Conservation (phyloP, 1,139 yeast species). For the Candida glucosophila region DNA sequence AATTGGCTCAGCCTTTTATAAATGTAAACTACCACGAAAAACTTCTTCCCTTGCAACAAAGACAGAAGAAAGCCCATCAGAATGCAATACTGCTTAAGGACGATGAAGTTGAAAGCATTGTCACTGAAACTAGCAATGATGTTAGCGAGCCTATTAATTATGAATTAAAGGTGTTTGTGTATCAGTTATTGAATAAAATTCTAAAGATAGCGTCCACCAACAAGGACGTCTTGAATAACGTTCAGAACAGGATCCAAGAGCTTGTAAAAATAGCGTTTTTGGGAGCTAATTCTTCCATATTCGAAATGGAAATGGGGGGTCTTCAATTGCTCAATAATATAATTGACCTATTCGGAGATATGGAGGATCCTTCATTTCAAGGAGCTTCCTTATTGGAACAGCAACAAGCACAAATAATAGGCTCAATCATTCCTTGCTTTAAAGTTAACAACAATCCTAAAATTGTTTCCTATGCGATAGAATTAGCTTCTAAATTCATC, state of each 20-base stretch:
- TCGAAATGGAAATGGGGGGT: conserved; percentile 57
- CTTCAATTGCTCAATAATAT: conserved; percentile 46
- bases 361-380: conserved; percentile 68
- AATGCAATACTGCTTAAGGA: conserved; percentile 29
- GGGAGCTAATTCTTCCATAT: conserved; percentile 69
- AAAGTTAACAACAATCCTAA: conserved; percentile 62
- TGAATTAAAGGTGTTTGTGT: conserved; percentile 58
- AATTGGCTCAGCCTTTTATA: conserved; percentile 29
- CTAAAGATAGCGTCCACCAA: conserved; percentile 35
- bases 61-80: conserved; percentile 33
- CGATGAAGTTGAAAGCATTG: conserved; percentile 40
- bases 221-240: conserved; percentile 26
- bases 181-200: conserved; percentile 48
- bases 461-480: conserved; percentile 70
- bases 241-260: conserved; percentile 54
- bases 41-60: conserved; percentile 34
- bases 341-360: conserved; percentile 41
- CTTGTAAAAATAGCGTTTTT: conserved; percentile 75
- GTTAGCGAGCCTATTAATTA: conserved; percentile 56
- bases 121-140: conserved; percentile 17
- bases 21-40: conserved; percentile 34
- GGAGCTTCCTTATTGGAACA: conserved; percentile 73
- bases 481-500: conserved; percentile 72
- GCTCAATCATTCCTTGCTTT: conserved; percentile 90
- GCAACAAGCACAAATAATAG: conserved; percentile 88